These are phyloP conservation scores for Fonsecaea monophora DNA, from an alignment of 2,329 filamentous ascomycete genomes.

Conservation along the genomic window DNA sequence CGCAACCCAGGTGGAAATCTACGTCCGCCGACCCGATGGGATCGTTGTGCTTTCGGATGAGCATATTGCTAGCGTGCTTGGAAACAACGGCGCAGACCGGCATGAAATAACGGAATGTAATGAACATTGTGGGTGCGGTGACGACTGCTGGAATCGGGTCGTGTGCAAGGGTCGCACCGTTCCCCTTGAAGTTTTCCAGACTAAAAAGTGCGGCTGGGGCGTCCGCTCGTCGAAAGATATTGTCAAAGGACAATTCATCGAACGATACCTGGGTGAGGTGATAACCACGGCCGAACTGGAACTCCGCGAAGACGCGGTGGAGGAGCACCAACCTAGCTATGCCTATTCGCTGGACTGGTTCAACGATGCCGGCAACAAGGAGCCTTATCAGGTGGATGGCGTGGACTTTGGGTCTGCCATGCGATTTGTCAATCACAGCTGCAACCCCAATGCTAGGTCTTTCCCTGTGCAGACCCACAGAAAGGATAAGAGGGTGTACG, in stretches of 20 bases:
- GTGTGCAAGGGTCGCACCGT: constrained; percentile 51
- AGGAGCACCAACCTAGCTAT: constrained; percentile 47
- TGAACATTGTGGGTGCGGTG: constrained; percentile 46
- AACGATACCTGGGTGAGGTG: constrained; percentile 54
- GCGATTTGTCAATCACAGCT: constrained; percentile 58
- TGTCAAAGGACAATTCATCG: constrained; percentile 53
- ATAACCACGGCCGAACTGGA: constrained; percentile 48
- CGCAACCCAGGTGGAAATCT: constrained; percentile 23
- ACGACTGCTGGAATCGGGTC: constrained; percentile 51
- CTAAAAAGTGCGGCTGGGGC: constrained; percentile 51
- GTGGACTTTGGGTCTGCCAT: constrained; percentile 51
- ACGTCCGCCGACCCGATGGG: constrained; percentile 30
- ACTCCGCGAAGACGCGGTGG: constrained; percentile 46
- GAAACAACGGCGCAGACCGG: constrained; percentile 15
- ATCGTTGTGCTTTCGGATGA: constrained; percentile 36
- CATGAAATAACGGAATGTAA: constrained; percentile 52
- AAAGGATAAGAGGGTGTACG: constrained; percentile 51
- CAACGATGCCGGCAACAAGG: constrained; percentile 17
- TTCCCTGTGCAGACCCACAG: constrained; percentile 53
- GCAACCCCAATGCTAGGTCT: constrained; percentile 55
- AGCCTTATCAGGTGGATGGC: constrained; percentile 53
- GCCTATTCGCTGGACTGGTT: constrained; percentile 53
- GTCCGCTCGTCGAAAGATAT: constrained; percentile 50
- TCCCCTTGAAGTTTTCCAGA: constrained; percentile 52
- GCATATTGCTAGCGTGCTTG: constrained; percentile 30